Evolutionary conservation across 73 alveolate species (phyloP).

Genomic region (Paramecium biaurelia): DNA sequence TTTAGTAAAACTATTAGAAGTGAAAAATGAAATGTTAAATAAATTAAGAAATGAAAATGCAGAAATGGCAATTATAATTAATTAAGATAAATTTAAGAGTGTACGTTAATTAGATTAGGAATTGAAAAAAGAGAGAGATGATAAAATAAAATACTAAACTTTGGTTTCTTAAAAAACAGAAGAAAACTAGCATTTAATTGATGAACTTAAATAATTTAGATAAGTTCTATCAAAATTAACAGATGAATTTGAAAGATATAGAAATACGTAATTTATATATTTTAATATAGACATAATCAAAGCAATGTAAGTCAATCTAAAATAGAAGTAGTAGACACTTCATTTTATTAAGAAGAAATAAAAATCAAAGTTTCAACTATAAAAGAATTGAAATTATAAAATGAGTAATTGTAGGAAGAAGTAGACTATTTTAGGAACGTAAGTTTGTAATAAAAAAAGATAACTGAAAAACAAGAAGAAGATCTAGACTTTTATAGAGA

Average conservation of each 20-base stretch:
- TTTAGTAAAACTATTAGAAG: constrained; percentile 41
- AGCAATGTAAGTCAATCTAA: background rate
- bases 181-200: background rate
- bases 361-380: constrained; percentile 39
- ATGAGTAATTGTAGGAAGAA: constrained; percentile 31
- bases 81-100: constrained; percentile 55
- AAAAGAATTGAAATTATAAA: constrained; percentile 19
- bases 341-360: constrained; percentile 32
- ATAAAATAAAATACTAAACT: background rate
- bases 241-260: constrained; percentile 58
- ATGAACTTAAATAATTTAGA: constrained; percentile 40
- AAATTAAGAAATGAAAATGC: constrained; percentile 61
- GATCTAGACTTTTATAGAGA: constrained; percentile 62
- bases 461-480: constrained; percentile 29
- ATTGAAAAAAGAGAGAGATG: constrained; percentile 51
- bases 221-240: constrained; percentile 47
- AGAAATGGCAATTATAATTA: constrained; percentile 42
- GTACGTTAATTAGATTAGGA: constrained; percentile 45
- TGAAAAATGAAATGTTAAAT: constrained; percentile 61
- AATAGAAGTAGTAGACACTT: background rate
- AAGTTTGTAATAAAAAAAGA: constrained; percentile 15
- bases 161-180: background rate
- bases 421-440: constrained; percentile 45
- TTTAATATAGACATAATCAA: background rate
- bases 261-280: background rate